These are phyloP conservation scores for Physcomitrellopsis africana DNA, from an alignment of 225 moss, liverwort and hornwort species.

Conservation along the genomic window DNA sequence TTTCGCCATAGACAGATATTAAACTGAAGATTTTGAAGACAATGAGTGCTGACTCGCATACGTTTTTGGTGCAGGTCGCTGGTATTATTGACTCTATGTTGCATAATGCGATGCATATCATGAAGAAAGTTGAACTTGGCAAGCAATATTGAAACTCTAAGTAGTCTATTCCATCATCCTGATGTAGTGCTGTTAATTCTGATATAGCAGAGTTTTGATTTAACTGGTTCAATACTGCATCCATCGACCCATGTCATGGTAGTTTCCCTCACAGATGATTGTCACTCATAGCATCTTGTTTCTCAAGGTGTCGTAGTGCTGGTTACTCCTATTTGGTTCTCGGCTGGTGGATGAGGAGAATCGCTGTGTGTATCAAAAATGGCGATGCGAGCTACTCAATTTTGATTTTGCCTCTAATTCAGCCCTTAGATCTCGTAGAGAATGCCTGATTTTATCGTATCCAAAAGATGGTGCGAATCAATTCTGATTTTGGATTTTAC, in stretches of 20 bases:
- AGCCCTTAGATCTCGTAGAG: no score
- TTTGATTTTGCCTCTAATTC: no score
- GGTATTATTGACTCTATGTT: constrained; percentile 84
- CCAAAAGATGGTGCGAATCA: no score
- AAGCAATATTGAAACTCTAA: constrained; percentile 64
- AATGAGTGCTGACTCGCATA: background rate
- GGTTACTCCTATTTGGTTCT: background rate
- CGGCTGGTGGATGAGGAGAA: no score
- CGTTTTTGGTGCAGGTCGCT: constrained; percentile 59
- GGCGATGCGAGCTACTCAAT: no score
- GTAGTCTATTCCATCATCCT: background rate
- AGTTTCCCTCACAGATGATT: constrained; percentile 25
- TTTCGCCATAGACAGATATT: background rate
- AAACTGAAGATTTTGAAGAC: constrained; percentile 1
- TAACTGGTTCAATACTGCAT: constrained; percentile 35
- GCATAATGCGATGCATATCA: constrained; percentile 70
- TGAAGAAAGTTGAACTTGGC: constrained; percentile 78
- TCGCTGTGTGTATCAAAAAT: no score
- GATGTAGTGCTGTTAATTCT: constrained; percentile 13
- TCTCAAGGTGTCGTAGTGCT: constrained; percentile 11
- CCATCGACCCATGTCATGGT: constrained; percentile 13
- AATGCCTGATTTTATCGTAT: no score
- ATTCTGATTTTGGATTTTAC: no score
- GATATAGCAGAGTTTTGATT: constrained; percentile 27
- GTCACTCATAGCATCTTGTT: constrained; percentile 24